Evolutionary conservation across 225 moss, liverwort and hornwort genomes (phyloP), one percentile per base, ranked within the genome.

Genomic region (Pleurozium schreberi): DNA sequence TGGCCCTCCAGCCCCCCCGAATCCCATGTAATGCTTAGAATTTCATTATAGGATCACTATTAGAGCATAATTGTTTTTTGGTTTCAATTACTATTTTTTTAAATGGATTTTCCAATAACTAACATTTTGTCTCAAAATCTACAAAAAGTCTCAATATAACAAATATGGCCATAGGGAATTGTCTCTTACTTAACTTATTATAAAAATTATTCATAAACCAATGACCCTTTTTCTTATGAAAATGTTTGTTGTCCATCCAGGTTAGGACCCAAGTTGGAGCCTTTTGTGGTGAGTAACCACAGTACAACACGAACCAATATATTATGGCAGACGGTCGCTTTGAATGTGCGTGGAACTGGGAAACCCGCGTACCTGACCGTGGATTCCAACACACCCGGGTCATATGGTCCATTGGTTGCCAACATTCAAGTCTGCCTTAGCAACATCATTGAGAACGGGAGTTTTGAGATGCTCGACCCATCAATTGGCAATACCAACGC

Each of bases 221-320:
- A 63, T 47, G 11, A 10, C 47, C 3, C 2, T 27, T 10, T 2
- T 20, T 3, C 28, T 70, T 43, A 10, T 14, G 3, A 55, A 26
- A 59, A 43, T 58, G 11, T 18, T 59, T 19, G 9, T 34, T 23
- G 43, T 8, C 4, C 7, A 34, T 50, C 25, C 8, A 85, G 85
- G 34, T 11, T 95, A 2, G 96, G 95, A 28, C 88, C 90, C 1
- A 63, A 88, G 55, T 70, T 95, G 38, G 88, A 71, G 17, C 92
- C 93, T 1, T 98, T 95, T 79, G 95, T 94, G 1, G 94, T 98
- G 62, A 98, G 97, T 89, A 93, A 95, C 82, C 93, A 96, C 38
- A 92, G 93, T 57, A 91, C 89, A 4, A 85, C 89, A 15, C 70
- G 97, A 4, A 57, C 38, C 0, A 80, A 81, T 31, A 95, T 98